These are phyloP conservation scores for Solanum stenotomum DNA, from an alignment of 257 asterid genomes.

Conservation along the genomic window DNA sequence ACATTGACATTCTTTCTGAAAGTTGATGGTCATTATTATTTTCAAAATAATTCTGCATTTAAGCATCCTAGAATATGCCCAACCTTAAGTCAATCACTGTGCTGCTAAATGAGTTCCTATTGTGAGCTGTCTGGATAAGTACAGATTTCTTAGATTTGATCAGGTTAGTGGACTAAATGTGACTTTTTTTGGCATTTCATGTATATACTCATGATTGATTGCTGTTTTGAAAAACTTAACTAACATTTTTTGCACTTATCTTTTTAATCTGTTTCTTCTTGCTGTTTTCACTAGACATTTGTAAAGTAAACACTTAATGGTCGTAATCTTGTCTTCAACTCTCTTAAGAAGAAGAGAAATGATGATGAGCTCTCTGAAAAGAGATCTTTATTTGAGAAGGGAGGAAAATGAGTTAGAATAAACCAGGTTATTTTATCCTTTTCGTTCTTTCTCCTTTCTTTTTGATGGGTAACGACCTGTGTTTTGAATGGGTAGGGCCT, in stretches of 20 bases:
- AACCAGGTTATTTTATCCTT: background rate
- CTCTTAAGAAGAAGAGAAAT: background rate
- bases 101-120: background rate
- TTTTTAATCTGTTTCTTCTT: background rate
- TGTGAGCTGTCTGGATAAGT: background rate
- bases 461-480: background rate
- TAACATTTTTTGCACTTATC: background rate
- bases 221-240: background rate
- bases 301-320: background rate
- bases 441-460: background rate
- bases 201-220: background rate
- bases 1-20: background rate
- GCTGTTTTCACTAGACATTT: background rate
- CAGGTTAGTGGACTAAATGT: background rate
- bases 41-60: background rate
- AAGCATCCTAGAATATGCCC: background rate
- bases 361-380: background rate
- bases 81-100: background rate
- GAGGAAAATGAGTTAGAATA: background rate
- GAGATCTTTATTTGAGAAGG: background rate
- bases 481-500: background rate
- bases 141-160: background rate
- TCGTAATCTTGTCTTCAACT: background rate
- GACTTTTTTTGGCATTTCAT: background rate
- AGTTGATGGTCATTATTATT: background rate